Conservation (phyloP, 139 green algal genomes). For the Closterium sp. region DNA sequence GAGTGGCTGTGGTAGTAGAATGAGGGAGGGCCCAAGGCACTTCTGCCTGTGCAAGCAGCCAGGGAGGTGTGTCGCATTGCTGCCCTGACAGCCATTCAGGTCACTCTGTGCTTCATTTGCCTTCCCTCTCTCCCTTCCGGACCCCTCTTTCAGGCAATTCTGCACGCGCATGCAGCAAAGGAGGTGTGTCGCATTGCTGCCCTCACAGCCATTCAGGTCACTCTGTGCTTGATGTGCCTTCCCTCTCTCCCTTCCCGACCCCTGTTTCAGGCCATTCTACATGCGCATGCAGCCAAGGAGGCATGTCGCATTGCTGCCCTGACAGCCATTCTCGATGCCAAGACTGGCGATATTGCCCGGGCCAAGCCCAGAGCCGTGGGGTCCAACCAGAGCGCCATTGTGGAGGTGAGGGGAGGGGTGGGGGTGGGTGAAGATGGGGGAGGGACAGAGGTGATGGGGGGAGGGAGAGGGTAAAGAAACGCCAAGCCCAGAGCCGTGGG, state of each 20-base stretch:
- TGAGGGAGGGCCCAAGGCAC: not conserved
- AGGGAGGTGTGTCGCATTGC: constrained; percentile 69
- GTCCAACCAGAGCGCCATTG: constrained; percentile 70
- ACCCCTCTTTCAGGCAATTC: not conserved
- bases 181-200: constrained; percentile 67
- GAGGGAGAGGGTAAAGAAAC: no score
- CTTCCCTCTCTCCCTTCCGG: no score
- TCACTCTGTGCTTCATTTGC: no score
- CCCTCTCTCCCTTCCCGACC: constrained; percentile 30
- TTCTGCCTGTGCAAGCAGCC: constrained; percentile 70
- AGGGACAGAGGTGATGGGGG: no score
- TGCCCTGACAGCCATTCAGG: no score
- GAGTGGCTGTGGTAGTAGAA: no score
- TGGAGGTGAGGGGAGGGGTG: constrained; percentile 67
- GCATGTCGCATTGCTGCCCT: constrained; percentile 67
- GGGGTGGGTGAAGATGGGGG: not conserved
- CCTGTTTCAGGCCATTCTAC: constrained; percentile 48
- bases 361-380: constrained; percentile 65
- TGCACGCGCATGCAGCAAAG: constrained; percentile 73
- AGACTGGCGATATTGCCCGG: constrained; percentile 69
- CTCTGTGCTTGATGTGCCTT: constrained; percentile 22
- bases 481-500: no score
- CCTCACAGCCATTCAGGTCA: constrained; percentile 52
- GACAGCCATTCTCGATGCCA: constrained; percentile 69
- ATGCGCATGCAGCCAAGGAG: constrained; percentile 74